Evolutionary conservation across 306 rosid genomes (phyloP).

Genomic region (Quercus alba): DNA sequence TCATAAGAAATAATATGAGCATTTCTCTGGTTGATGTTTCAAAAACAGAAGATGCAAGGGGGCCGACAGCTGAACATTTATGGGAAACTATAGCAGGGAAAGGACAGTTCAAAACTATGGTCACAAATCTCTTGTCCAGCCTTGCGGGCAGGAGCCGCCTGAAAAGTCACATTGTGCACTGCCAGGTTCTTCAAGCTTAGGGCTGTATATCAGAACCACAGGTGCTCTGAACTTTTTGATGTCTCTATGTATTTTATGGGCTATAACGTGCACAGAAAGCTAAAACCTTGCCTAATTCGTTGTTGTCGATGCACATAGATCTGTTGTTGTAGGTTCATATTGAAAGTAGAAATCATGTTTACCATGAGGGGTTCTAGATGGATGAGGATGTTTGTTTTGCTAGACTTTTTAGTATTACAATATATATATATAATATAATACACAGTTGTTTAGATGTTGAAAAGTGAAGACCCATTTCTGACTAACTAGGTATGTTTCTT

Average conservation of each 20-base stretch:
- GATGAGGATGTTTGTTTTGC: constrained; percentile 28
- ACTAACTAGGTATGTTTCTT: constrained; percentile 19
- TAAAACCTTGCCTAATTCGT: constrained; percentile 18
- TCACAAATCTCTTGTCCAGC: constrained; percentile 78
- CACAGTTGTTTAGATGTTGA: constrained; percentile 34
- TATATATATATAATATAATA: constrained; percentile 33
- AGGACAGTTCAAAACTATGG: constrained; percentile 77
- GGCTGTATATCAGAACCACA: constrained; percentile 23
- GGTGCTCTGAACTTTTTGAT: not conserved
- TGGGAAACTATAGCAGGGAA: constrained; percentile 81
- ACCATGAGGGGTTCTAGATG: constrained; percentile 29
- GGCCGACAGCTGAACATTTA: constrained; percentile 53
- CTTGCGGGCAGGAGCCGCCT: constrained; percentile 79
- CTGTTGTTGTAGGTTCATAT: constrained; percentile 19
- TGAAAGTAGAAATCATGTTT: constrained; percentile 20
- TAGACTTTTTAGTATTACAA: constrained; percentile 35
- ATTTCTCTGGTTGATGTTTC: constrained; percentile 73
- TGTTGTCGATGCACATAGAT: constrained; percentile 5
- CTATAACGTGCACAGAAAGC: constrained; percentile 19
- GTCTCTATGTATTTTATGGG: constrained; percentile 13
- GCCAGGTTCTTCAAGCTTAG: constrained; percentile 85
- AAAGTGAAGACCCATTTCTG: constrained; percentile 22
- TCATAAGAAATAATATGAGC: constrained; percentile 76
- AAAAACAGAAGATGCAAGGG: constrained; percentile 43
- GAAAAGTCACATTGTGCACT: constrained; percentile 86